A percentile compares a stretch with the other conserved stretches of the same genome.
Conservation (phyloP, 2,329 filamentous ascomycete species). For the Trichoderma afroharzianum region DNA sequence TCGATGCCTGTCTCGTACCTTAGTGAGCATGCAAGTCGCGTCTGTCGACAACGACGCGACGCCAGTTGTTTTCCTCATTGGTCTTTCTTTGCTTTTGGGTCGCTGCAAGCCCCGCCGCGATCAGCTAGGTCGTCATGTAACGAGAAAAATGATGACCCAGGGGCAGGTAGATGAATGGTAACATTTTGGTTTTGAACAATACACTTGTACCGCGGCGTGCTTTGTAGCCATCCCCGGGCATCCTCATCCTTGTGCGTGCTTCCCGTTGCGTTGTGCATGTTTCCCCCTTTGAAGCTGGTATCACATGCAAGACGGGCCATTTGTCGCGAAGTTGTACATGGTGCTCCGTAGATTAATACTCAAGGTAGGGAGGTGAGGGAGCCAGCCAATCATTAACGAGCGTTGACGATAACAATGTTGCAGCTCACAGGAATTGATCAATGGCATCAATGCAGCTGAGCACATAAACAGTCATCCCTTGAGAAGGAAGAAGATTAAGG, state of each 20-base stretch:
- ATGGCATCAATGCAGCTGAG: background rate
- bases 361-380: background rate
- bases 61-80: conserved; percentile 13
- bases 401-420: conserved; percentile 2
- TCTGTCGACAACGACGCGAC: conserved; percentile 10
- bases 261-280: background rate
- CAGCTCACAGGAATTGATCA: background rate
- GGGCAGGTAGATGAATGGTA: conserved; percentile 7
- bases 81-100: conserved; percentile 8
- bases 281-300: background rate
- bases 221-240: background rate
- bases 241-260: background rate
- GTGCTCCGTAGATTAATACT: background rate
- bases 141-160: conserved; percentile 4
- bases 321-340: background rate
- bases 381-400: conserved; percentile 1
- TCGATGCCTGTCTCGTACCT: conserved; percentile 1
- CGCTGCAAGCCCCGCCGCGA: conserved; percentile 10
- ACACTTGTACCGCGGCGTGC: background rate
- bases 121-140: conserved; percentile 12
- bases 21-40: conserved; percentile 15
- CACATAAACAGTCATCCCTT: background rate
- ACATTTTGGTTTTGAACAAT: background rate
- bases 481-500: background rate
- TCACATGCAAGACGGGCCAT: background rate